Evolutionary conservation across 495 filamentous ascomycete species (phyloP).

Genomic region (Wilcoxina mikolae): DNA sequence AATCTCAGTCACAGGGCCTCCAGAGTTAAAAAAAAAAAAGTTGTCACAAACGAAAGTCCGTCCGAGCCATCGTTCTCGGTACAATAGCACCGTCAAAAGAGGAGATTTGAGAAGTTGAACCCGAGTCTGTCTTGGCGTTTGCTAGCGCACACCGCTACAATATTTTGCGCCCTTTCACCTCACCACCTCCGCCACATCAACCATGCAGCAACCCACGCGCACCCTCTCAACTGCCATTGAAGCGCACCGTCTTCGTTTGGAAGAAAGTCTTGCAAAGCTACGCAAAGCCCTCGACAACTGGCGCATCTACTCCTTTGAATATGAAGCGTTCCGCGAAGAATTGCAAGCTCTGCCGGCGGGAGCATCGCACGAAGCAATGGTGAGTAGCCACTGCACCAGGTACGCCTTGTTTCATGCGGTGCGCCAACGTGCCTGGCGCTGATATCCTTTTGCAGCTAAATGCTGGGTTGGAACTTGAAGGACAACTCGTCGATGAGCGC

Average conservation of each 20-base stretch:
- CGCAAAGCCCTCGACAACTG: conserved; percentile 66
- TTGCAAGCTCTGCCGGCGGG: conserved; percentile 42
- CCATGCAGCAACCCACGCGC: too few relatives aligned
- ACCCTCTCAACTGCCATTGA: conserved; percentile 38
- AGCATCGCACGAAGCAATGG: conserved; percentile 38
- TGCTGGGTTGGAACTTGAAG: conserved; percentile 37
- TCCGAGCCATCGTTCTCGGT: too few relatives aligned
- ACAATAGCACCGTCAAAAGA: too few relatives aligned
- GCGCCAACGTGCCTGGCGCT: conserved; percentile 26
- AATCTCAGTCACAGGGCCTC: too few relatives aligned
- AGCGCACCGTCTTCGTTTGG: conserved; percentile 56
- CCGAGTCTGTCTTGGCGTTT: too few relatives aligned
- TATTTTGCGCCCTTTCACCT: too few relatives aligned
- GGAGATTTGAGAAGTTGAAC: too few relatives aligned
- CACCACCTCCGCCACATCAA: too few relatives aligned
- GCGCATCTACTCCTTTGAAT: conserved; percentile 81
- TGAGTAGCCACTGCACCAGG: conserved; percentile 21
- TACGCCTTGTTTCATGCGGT: background rate
- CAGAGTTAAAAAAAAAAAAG: too few relatives aligned
- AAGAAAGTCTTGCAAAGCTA: conserved; percentile 60
- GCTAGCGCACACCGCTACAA: too few relatives aligned
- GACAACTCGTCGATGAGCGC: conserved; percentile 41
- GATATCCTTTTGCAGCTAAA: conserved; percentile 21
- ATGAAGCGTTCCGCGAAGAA: conserved; percentile 73
- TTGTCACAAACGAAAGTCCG: too few relatives aligned